Percentiles rank a stretch among this genome's conserved stretches.
phyloP scores from a whole-genome alignment of 1,139 yeast species.

The Pichia sp. region DNA sequence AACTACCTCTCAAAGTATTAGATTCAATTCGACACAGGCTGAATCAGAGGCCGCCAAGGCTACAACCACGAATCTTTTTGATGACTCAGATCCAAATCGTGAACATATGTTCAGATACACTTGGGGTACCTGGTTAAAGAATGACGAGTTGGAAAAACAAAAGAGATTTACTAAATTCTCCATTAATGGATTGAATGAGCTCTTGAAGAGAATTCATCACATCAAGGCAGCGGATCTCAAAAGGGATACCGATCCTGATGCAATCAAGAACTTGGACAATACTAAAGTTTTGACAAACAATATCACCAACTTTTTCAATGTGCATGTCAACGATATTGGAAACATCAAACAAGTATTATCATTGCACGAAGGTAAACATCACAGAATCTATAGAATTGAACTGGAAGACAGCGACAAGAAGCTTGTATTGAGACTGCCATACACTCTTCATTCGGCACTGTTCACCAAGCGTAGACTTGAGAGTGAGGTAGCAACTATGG shows the following conservation, averaged over 20 bases:
- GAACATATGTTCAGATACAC: conserved; percentile 75
- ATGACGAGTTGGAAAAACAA: conserved; percentile 66
- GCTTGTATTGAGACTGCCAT: conserved; percentile 79
- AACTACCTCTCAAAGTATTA: conserved; percentile 1
- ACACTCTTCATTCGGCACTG: conserved; percentile 57
- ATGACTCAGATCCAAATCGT: conserved; percentile 52
- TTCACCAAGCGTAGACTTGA: conserved; percentile 63
- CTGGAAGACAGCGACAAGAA: conserved; percentile 31
- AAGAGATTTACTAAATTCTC: conserved; percentile 80
- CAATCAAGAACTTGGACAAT: conserved; percentile 13
- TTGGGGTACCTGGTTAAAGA: conserved; percentile 92
- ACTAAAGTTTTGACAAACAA: conserved; percentile 16
- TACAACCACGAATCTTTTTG: conserved; percentile 12
- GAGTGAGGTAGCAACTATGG: conserved; percentile 92
- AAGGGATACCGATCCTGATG: conserved; percentile 19
- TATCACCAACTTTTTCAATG: conserved; percentile 14
- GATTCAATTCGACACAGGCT: conserved; percentile 7
- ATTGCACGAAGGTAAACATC: conserved; percentile 91
- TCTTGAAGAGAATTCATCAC: conserved; percentile 8
- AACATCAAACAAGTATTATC: conserved; percentile 68
- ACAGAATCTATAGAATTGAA: conserved; percentile 70
- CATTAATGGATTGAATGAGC: conserved; percentile 58
- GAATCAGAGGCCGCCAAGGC: conserved; percentile 1
- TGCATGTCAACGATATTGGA: conserved; percentile 8
- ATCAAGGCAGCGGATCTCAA: conserved; percentile 4